Evolutionary conservation across 345 rosid species (phyloP).

Genomic region (Corchorus capsularis): DNA sequence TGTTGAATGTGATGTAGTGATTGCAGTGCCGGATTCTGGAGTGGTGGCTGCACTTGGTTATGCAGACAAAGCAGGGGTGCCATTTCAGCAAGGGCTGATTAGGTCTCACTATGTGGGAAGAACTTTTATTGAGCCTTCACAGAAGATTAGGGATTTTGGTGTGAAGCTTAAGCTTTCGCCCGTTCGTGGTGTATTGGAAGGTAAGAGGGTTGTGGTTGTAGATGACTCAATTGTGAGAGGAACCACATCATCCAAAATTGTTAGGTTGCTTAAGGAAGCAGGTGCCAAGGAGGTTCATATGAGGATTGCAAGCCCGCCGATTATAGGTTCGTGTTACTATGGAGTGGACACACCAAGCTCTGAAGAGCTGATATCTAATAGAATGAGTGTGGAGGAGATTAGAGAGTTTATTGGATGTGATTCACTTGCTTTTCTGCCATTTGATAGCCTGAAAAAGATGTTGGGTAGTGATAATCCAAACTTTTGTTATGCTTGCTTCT

Average conservation of each 20-base stretch:
- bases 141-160: constrained; percentile 93
- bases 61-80: constrained; percentile 79
- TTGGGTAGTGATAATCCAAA: constrained; percentile 51
- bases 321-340: constrained; percentile 78
- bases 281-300: constrained; percentile 97
- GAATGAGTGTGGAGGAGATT: constrained; percentile 82
- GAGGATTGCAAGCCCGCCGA: constrained; percentile 97
- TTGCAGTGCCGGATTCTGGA: constrained; percentile 95
- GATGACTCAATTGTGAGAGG: constrained; percentile 97
- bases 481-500: constrained; percentile 94
- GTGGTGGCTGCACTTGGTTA: constrained; percentile 96
- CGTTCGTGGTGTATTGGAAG: constrained; percentile 77
- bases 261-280: constrained; percentile 77
- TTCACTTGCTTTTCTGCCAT: constrained; percentile 76
- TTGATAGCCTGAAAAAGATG: constrained; percentile 62
- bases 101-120: constrained; percentile 96
- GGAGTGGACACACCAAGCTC: constrained; percentile 98
- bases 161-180: constrained; percentile 96
- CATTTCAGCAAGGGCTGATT: constrained; percentile 85
- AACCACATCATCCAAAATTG: constrained; percentile 88
- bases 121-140: constrained; percentile 92
- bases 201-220: constrained; percentile 91
- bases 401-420: constrained; percentile 74
- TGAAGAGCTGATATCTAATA: constrained; percentile 85
- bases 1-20: constrained; percentile 91